Evolutionary conservation across 2,329 filamentous ascomycete species (phyloP), one percentile per base, ranked within the genome.

Genomic region (Xylariaceae sp.): DNA sequence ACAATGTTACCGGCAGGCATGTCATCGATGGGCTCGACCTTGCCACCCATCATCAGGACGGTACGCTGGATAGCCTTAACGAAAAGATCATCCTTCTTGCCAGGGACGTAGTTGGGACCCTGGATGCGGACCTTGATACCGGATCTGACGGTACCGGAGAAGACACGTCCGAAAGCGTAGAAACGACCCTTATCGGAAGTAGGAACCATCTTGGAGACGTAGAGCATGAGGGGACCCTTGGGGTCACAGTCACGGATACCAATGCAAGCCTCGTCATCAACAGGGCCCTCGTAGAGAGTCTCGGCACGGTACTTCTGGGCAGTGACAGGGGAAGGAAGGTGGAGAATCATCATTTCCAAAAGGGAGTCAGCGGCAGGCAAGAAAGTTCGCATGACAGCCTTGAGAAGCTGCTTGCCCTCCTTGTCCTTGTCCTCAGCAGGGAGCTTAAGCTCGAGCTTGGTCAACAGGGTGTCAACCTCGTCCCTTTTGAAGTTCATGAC

Each of bases 191-290:
- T 97, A 70, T 98, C 93, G 65, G 90, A 94, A 63, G 93, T 98
- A 66, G 93, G 93, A 68, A 98, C 93, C 93, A 98, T 98, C 89
- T 98, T 98, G 74, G 93, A 98, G 73, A 98, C 91, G 87, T 98
- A 98, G 62, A 97, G 82, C 93, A 98, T 98, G 75, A 98, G 93
- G 66, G 92, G 88, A 72, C 82, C 93, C 80, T 95, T 95, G 74
- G 92, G 81, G 73, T 98, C 89, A 73, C 93, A 97, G 82, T 97
- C 90, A 65, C 91, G 91, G 82, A 98, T 96, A 82, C 85, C 90
- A 70, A 95, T 87, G 77, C 87, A 91, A 64, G 85, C 84, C 73
- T 89, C 86, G 65, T 98, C 93, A 69, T 98, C 93, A 49, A 77
- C 67, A 63, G 93, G 93, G 82, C 93, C 93, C 82, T 98, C 93